phyloP scores from a whole-genome alignment of 495 filamentous ascomycete species.

The Neurospora sp. region DNA sequence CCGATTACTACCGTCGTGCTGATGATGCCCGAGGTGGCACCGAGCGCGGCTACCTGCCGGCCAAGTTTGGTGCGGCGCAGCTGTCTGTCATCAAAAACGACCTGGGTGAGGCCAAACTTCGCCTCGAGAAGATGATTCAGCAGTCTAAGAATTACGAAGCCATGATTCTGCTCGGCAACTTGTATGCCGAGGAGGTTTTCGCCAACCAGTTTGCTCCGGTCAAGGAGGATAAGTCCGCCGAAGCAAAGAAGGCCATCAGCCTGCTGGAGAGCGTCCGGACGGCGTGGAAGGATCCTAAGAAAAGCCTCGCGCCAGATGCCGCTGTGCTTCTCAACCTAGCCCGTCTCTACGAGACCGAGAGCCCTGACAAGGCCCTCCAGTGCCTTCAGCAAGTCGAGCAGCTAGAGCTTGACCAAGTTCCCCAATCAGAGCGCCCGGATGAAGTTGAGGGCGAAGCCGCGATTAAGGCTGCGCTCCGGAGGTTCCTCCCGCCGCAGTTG shows the following conservation, averaged over 20 bases:
- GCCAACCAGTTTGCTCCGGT: slow-evolving; percentile 54
- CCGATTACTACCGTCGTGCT: slow-evolving; percentile 74
- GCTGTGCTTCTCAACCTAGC: slow-evolving; percentile 89
- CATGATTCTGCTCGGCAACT: slow-evolving; percentile 76
- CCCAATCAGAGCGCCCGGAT: slow-evolving; percentile 55
- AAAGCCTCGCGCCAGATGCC: slow-evolving; percentile 65
- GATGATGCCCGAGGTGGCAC: slow-evolving; percentile 81
- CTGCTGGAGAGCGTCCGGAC: slow-evolving; percentile 75
- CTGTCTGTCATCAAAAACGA: slow-evolving; percentile 76
- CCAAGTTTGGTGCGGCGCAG: slow-evolving; percentile 87
- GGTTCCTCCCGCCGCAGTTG: slow-evolving; percentile 75
- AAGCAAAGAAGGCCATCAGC: slow-evolving; percentile 71
- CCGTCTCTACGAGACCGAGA: slow-evolving; percentile 74
- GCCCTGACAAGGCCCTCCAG: slow-evolving; percentile 81
- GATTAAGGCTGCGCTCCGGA: slow-evolving; percentile 49
- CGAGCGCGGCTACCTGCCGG: slow-evolving; percentile 80
- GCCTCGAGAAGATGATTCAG: slow-evolving; percentile 86
- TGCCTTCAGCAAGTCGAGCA: slow-evolving; percentile 86
- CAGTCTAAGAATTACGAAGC: slow-evolving; percentile 79
- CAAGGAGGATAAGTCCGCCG: slow-evolving; percentile 79
- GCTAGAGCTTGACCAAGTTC: slow-evolving; percentile 65
- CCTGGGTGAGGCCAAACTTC: slow-evolving; percentile 82
- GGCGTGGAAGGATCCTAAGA: slow-evolving; percentile 82
- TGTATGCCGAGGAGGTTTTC: slow-evolving; percentile 92
- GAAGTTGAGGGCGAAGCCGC: slow-evolving; percentile 51